These are phyloP conservation scores for Marchantia paleacea DNA, from an alignment of 225 moss, liverwort and hornwort species.

Conservation along the genomic window DNA sequence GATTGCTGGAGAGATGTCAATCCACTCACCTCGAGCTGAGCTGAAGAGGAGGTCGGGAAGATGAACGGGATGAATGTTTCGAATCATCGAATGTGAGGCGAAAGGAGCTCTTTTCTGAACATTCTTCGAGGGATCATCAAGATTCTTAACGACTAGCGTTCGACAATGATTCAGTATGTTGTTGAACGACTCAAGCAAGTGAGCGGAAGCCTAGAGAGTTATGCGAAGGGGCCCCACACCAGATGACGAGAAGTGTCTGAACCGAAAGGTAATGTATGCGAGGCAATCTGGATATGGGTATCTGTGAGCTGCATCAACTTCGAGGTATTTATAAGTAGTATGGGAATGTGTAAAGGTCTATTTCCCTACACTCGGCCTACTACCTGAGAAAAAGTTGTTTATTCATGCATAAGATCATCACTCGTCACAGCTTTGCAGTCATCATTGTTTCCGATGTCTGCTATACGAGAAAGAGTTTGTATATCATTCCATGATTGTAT, in stretches of 20 bases:
- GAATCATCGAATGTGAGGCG: neutral
- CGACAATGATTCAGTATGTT: neutral
- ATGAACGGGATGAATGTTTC: neutral
- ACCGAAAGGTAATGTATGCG: neutral
- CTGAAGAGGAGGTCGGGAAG: neutral
- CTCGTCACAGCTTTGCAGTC: neutral
- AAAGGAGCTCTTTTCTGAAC: constrained; percentile 1
- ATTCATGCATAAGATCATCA: neutral
- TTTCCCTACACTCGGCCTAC: neutral
- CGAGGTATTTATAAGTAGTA: neutral
- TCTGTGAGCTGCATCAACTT: constrained; percentile 7
- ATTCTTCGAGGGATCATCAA: neutral
- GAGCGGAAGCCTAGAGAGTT: neutral
- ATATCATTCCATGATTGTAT: neutral
- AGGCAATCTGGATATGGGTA: neutral
- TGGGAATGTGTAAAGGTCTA: neutral
- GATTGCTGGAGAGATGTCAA: neutral
- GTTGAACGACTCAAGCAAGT: neutral
- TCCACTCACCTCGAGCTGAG: neutral
- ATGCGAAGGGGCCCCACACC: neutral
- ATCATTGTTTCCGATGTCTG: neutral
- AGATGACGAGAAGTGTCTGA: neutral
- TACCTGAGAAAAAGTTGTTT: neutral
- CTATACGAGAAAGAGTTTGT: neutral
- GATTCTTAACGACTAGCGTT: neutral